Evolutionary conservation across 768 basidiomycete genomes (phyloP).

Genomic region (Aureoboletus auriporus): DNA sequence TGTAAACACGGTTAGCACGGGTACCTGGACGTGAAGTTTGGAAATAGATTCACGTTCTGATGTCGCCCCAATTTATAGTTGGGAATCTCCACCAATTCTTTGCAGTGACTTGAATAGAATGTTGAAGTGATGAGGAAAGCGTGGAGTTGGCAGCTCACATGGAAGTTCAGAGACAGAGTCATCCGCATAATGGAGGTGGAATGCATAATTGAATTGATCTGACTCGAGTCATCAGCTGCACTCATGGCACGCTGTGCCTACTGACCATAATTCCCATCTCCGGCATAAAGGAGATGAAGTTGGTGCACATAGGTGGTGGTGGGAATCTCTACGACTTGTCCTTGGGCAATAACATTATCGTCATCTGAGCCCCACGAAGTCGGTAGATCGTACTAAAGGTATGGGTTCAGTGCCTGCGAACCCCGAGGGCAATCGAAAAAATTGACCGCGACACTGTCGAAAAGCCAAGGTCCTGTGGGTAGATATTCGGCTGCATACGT

Average conservation of each 20-base stretch:
- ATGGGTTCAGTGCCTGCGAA: background rate
- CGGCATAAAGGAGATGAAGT: constrained; percentile 46
- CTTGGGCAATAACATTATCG: constrained; percentile 45
- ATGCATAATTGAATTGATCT: constrained; percentile 33
- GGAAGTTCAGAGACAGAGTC: constrained; percentile 31
- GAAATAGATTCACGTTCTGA: constrained; percentile 35
- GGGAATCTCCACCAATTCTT: constrained; percentile 45
- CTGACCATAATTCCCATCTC: constrained; percentile 35
- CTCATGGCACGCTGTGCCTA: background rate
- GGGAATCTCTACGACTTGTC: constrained; percentile 36
- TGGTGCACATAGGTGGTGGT: constrained; percentile 39
- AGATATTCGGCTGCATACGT: constrained; percentile 41
- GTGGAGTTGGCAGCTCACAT: constrained; percentile 22
- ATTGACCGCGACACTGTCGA: constrained; percentile 38
- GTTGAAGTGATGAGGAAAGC: background rate
- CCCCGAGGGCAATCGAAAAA: background rate
- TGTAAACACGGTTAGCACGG: background rate
- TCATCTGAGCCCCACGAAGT: constrained; percentile 34
- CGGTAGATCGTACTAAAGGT: constrained; percentile 42
- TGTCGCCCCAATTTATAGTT: constrained; percentile 38
- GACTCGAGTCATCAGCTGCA: background rate
- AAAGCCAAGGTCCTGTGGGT: constrained; percentile 35
- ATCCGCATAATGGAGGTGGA: constrained; percentile 37
- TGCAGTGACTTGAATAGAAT: constrained; percentile 33
- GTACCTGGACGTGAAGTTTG: background rate